Conservation (phyloP, 225 moss, liverwort and hornwort genomes). For the Physcomitrium patens region DNA sequence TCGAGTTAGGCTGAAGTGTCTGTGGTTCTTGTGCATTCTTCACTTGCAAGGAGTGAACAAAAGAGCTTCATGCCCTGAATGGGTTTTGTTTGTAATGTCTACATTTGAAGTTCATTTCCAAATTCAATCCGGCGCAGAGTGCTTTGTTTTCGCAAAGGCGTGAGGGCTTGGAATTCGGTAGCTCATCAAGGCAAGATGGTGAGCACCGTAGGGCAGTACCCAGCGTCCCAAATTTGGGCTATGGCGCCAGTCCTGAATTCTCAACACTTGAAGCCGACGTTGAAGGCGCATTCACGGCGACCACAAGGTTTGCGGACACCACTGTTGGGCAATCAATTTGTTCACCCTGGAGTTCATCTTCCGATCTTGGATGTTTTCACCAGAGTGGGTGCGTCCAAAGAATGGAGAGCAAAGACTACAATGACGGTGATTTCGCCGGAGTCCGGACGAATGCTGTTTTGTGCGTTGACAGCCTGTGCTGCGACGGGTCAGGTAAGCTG, state of each 20-base stretch:
- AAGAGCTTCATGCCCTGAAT: neutral
- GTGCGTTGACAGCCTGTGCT: constrained; percentile 78
- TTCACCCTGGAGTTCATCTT: constrained; percentile 9
- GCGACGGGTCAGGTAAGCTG: constrained; percentile 71
- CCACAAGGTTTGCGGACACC: constrained; percentile 11
- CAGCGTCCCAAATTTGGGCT: neutral
- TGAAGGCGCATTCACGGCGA: constrained; percentile 14
- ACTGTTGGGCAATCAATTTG: neutral
- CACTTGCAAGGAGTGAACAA: neutral
- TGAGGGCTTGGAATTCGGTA: neutral
- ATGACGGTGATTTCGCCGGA: constrained; percentile 74
- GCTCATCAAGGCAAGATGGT: neutral
- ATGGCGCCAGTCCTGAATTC: neutral
- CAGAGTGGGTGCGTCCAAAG: neutral
- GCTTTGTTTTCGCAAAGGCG: neutral
- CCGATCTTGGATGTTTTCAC: neutral
- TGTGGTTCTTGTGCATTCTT: constrained; percentile 4
- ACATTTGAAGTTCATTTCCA: neutral
- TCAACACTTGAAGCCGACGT: neutral
- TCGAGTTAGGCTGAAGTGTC: neutral
- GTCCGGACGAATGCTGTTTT: constrained; percentile 67
- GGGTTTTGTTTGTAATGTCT: neutral
- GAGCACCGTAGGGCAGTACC: neutral
- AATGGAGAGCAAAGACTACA: constrained; percentile 33
- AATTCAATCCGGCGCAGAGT: neutral